Conservation (phyloP, 331 rosid genomes). For the Cydonia oblonga region DNA sequence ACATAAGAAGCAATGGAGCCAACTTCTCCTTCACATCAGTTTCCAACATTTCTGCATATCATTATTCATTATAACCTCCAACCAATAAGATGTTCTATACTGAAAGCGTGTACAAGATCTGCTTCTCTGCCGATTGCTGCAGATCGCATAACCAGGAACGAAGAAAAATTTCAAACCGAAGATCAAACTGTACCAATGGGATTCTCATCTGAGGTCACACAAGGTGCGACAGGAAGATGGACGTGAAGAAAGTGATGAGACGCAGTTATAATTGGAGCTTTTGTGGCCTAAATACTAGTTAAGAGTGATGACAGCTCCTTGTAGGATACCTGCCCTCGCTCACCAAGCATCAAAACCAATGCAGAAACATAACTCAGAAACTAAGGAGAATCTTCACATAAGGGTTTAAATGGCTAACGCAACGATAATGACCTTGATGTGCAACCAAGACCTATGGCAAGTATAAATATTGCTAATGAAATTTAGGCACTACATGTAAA, state of each 20-base stretch:
- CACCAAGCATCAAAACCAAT: slow-evolving; percentile 2
- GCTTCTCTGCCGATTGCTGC: background rate
- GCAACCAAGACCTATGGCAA: slow-evolving; percentile 4
- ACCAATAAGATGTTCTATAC: background rate
- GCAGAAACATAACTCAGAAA: background rate
- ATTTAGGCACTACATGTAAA: slow-evolving; percentile 6
- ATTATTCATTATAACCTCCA: background rate
- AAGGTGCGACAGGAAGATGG: background rate
- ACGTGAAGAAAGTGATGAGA: background rate
- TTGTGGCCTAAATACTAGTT: background rate
- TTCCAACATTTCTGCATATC: background rate
- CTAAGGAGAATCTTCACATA: slow-evolving; percentile 2
- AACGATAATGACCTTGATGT: background rate
- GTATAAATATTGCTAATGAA: slow-evolving; percentile 8
- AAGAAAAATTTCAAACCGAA: background rate
- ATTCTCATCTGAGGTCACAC: background rate
- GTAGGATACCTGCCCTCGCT: slow-evolving; percentile 11
- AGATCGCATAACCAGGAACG: background rate
- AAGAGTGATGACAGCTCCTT: background rate
- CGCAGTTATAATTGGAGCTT: slow-evolving; percentile 1
- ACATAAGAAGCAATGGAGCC: background rate
- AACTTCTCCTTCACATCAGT: background rate
- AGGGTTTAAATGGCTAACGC: slow-evolving; percentile 1
- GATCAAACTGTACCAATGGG: slow-evolving; percentile 1
- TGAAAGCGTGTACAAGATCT: background rate